A percentile compares a stretch with the other conserved stretches of the same genome.
Evolutionary conservation across 2,329 filamentous ascomycete genomes (phyloP).

Genomic region (Rasamsonia emersonii): DNA sequence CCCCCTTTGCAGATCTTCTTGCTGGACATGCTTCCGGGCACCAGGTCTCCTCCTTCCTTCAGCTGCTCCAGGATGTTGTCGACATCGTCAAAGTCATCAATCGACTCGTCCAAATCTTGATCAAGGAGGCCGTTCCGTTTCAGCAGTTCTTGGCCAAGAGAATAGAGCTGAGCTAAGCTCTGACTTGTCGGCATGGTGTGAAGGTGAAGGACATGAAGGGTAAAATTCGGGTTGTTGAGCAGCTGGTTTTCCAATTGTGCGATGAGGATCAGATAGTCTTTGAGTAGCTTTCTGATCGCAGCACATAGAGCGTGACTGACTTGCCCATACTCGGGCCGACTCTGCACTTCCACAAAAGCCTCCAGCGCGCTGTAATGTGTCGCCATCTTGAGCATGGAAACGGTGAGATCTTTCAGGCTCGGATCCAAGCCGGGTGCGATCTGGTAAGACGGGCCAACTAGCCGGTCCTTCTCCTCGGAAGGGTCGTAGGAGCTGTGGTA

Average conservation of each 20-base stretch:
- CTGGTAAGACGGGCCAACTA: slow-evolving; percentile 73
- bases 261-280: slow-evolving; percentile 88
- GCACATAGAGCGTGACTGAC: slow-evolving; percentile 95
- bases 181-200: slow-evolving; percentile 85
- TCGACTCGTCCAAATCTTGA: slow-evolving; percentile 57
- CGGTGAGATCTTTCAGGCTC: slow-evolving; percentile 77
- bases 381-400: slow-evolving; percentile 86
- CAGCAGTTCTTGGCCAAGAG: slow-evolving; percentile 75
- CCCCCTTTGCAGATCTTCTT: slow-evolving; percentile 98
- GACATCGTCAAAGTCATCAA: slow-evolving; percentile 72
- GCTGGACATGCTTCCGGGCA: slow-evolving; percentile 66
- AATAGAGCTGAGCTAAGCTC: slow-evolving; percentile 85
- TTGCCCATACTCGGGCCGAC: slow-evolving; percentile 81
- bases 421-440: slow-evolving; percentile 80
- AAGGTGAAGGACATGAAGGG: slow-evolving; percentile 83
- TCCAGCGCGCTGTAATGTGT: slow-evolving; percentile 88
- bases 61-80: slow-evolving; percentile 90
- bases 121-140: slow-evolving; percentile 83
- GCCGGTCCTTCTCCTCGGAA: slow-evolving; percentile 71
- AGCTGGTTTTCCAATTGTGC: slow-evolving; percentile 91
- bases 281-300: slow-evolving; percentile 81
- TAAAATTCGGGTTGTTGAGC: slow-evolving; percentile 80
- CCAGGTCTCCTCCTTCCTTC: slow-evolving; percentile 74
- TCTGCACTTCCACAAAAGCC: slow-evolving; percentile 89
- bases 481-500: slow-evolving; percentile 79